Conservation (phyloP, 2,329 filamentous ascomycete genomes). For the Scolecobasidium constrictum region DNA sequence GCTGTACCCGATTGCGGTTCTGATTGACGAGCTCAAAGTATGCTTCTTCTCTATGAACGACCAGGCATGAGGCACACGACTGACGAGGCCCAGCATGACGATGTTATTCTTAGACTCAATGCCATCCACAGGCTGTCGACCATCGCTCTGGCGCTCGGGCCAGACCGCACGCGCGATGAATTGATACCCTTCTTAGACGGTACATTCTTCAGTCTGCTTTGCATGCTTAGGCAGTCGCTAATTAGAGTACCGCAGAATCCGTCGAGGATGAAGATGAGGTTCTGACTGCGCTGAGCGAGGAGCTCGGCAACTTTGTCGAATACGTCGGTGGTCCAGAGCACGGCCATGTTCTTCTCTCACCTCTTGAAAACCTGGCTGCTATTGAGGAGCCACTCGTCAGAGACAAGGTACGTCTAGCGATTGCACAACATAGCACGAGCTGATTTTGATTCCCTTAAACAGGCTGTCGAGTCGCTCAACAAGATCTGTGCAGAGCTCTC, state of each 20-base stretch:
- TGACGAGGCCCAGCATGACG: conserved; percentile 63
- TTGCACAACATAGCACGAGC: not conserved
- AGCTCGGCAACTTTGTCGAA: conserved; percentile 92
- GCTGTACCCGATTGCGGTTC: conserved; percentile 98
- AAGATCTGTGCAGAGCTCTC: conserved; percentile 95
- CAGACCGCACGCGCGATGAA: conserved; percentile 95
- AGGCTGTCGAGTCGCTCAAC: conserved; percentile 98
- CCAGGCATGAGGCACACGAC: not conserved
- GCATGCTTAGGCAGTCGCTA: not conserved
- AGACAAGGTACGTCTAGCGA: conserved; percentile 62
- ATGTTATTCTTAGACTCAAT: conserved; percentile 94
- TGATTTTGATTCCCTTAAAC: conserved; percentile 19
- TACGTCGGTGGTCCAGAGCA: conserved; percentile 92
- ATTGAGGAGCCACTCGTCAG: conserved; percentile 97
- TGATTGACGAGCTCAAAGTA: conserved; percentile 99
- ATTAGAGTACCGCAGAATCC: conserved; percentile 79
- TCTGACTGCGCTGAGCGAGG: conserved; percentile 89
- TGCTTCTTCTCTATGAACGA: no score
- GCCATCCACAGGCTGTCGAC: conserved; percentile 97
- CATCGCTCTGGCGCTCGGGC: conserved; percentile 89
- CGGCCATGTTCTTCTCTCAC: conserved; percentile 92
- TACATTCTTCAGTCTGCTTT: conserved; percentile 32
- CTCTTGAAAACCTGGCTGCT: conserved; percentile 92
- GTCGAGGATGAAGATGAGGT: conserved; percentile 99
- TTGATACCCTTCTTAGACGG: conserved; percentile 98